phyloP scores from a whole-genome alignment of 1,139 yeast genomes.

The Suhomyces panamericanus region DNA sequence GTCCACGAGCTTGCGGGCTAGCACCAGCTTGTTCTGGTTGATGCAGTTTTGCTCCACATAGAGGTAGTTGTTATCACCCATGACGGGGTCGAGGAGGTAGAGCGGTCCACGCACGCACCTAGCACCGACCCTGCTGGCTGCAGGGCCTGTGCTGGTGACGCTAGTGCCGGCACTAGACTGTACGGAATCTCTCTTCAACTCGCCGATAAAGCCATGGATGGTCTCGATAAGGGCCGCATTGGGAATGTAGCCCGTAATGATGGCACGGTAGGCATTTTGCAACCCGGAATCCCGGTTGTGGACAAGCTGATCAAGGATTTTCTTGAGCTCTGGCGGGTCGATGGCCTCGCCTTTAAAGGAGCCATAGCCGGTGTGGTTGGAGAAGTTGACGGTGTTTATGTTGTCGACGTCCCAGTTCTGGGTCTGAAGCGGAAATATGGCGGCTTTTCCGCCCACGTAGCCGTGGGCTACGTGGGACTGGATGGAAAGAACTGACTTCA shows the following conservation, averaged over 20 bases:
- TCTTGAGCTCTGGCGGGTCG: constrained; percentile 9
- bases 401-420: constrained; percentile 49
- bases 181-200: constrained; percentile 10
- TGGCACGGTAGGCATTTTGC: constrained; percentile 14
- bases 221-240: constrained; percentile 29
- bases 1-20: constrained; percentile 54
- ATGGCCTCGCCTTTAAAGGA: constrained; percentile 31
- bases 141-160: background rate
- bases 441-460: constrained; percentile 47
- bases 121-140: background rate
- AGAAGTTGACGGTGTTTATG: constrained; percentile 43
- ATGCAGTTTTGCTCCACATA: constrained; percentile 76
- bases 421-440: constrained; percentile 43
- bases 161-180: constrained; percentile 2
- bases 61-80: constrained; percentile 86
- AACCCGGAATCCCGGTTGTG: background rate
- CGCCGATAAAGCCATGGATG: constrained; percentile 17
- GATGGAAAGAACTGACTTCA: constrained; percentile 32
- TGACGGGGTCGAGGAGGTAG: constrained; percentile 87
- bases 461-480: constrained; percentile 50
- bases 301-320: constrained; percentile 5
- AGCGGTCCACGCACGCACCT: constrained; percentile 6
- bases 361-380: constrained; percentile 52
- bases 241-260: constrained; percentile 40
- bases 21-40: constrained; percentile 58